Base-by-base conservation (phyloP, 805 yeast genomes). In the Wickerhamiella siamensis region DNA sequence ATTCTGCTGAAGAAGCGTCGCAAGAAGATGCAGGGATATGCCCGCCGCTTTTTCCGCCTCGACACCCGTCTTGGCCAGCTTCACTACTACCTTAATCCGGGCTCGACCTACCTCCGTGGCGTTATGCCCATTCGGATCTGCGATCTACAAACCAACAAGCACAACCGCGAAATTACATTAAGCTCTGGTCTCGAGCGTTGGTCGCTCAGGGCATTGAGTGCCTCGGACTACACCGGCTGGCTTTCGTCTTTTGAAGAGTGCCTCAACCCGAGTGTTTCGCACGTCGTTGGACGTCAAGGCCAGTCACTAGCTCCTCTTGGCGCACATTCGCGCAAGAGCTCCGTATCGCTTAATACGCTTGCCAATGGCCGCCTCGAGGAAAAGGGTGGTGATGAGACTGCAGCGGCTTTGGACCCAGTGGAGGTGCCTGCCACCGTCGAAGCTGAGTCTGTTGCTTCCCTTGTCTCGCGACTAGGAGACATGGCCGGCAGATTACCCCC, bases 111-210 rank as follows among this genome's bases (percentile, higher is more conserved):
- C 49, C 69, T 83, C 38, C 70, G 97, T 43, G 98, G 98, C 43
- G 86, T 83, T 54, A 84, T 91, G 83, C 93, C 88, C 31, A 75
- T 91, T 38, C 75, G 72, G 41, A 70, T 80, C 38, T 77, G 94
- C 2, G 81, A 81, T n/a, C 76, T 91, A 2, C 74, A 87, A 43
- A 94, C 94, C 0, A 79, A 79, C 51, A 67, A 74, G 20, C 71
- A 72, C 43, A 72, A 74, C 19, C 63, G 73, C 41, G 79, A 82
- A 52, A 76, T 91, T 34, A 76, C 79, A 36, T 71, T 91, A 44
- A 96, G 91, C 58, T 84, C 96, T 0, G 97, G 97, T 2, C 77
- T 88, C 75, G 97, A 88, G 57, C 77, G 82, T 8, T 88, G 97
- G 97, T 76, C 75, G 31, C 65, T 88, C 46, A 83, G 81, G 52